Evolutionary conservation across 2,329 filamentous ascomycete genomes (phyloP), one percentile per base, ranked within the genome.

Genomic region (Aspergillus sp.): DNA sequence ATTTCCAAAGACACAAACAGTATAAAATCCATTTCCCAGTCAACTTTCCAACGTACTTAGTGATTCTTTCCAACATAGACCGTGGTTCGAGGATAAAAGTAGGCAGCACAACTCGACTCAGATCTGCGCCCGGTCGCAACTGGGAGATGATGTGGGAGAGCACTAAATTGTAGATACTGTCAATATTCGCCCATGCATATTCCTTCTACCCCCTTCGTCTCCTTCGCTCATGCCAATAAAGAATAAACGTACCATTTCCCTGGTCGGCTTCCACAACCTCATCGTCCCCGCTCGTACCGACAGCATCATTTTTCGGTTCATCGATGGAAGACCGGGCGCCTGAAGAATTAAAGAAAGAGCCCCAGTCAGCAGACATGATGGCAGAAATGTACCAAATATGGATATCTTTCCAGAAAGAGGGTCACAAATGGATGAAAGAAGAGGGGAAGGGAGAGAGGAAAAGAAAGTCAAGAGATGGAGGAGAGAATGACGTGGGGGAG

Each of bases 51-150:
- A 73, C 82, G 54, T 74, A 95, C 90, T 98, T 98, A 61, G 93
- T 98, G 66, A 98, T 98, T 58, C 93, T 83, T 72, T 98, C 93
- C 58, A 98, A 75, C 93, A 98, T 98, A 58, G 90, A 96, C 61
- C 90, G 84, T 26, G 93, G 93, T 69, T 98, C 93, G 57, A 98
- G 82, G 60, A 98, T 98, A 67, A 98, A 98, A 38, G 93, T 98
- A 33, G 93, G 93, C 44, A 98, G 76, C 31, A 93, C 91, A 50
- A 98, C 90, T 57, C 91, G 82, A 69, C 90, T 95, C 57, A 98
- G 76, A 67, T 98, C 93, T 59, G 93, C 93, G 53, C 93, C 93
- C 9, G 93, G 93, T 50, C 93, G 86, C 50, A 98, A 78, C 72
- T 98, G 93, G 41, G 90, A 95, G 63, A 98, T 97, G 70, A 98